Base-by-base conservation (phyloP, 2,329 filamentous ascomycete genomes). In the Chaetomiaceae sp. region DNA sequence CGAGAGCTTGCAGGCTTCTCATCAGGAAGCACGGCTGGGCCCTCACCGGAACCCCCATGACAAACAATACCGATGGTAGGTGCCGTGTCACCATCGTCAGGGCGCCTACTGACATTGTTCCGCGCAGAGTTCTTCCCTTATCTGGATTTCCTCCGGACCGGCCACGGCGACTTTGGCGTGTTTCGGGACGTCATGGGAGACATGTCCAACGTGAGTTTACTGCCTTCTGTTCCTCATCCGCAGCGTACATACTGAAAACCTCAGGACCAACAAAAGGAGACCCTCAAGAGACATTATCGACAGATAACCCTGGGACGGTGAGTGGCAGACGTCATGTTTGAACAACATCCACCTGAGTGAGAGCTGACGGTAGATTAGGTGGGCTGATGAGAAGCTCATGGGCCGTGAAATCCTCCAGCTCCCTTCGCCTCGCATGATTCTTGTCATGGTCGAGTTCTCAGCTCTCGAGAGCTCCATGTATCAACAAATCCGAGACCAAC, bases 1-100 rank as follows among this genome's bases (percentile, higher is more conserved):
- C 58, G 3, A 51, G n/a, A 11, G 55, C 55, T 8, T 57, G 53
- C 49, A 46, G 48, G 22, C 39, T 55, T 4, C 53, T 60, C 2
- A 3, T 27, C 4, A 50, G 38, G 6, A 33, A 40, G 6, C n/a
- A 57, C n/a, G 44, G 58, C 12, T 58, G 58, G 58, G 34, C 47
- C 15, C 38, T 60, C 3, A 56, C 53, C 1, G 58, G 58, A 4
- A 60, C 58, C 7, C 58, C 56, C 6, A 29, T 60, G 47, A 50
- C 49, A 3, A 59, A 59, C 37, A 31, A 38, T 4, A 50, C 51
- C 3, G 39, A 51, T 6, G 57, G 50, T 56, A 23, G 34, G 53
- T 40, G 4, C 2, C 7, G 15, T 36, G 25, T 38, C 31, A 11
- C 31, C 8, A 19, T 44, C 12, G 8, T 42, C 4, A 17, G 11